These are phyloP conservation scores for Moniliophthora roreri DNA, from an alignment of 1,284 basidiomycete species.

Conservation along the genomic window DNA sequence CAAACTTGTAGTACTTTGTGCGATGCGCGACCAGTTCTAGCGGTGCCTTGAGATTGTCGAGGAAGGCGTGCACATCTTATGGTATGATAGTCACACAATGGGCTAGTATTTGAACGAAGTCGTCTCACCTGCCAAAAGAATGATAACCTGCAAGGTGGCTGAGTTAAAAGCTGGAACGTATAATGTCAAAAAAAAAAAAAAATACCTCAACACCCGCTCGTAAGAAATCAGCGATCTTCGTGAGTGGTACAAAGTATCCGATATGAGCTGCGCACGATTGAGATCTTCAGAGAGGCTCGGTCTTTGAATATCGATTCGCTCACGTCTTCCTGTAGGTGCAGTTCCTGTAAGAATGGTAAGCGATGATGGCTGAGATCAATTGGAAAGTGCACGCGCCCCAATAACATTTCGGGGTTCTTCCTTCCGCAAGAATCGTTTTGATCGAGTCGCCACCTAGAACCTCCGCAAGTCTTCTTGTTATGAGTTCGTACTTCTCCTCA, in stretches of 20 bases:
- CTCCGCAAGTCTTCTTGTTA: conserved; percentile 87
- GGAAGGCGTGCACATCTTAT: conserved; percentile 93
- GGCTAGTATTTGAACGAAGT: neutral
- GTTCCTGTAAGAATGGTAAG: conserved; percentile 57
- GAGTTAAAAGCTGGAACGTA: neutral
- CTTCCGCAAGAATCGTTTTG: conserved; percentile 81
- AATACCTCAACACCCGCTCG: conserved; percentile 82
- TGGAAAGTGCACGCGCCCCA: conserved; percentile 65
- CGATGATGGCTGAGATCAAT: conserved; percentile 2
- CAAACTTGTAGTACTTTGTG: conserved; percentile 86
- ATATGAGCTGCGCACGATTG: conserved; percentile 73
- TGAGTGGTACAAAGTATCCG: conserved; percentile 94
- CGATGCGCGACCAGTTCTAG: conserved; percentile 90
- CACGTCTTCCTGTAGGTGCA: conserved; percentile 93
- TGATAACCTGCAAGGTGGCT: conserved; percentile 61
- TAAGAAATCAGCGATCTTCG: conserved; percentile 97
- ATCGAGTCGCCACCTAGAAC: conserved; percentile 86
- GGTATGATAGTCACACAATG: conserved; percentile 4
- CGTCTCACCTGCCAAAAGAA: conserved; percentile 80
- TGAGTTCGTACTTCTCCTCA: conserved; percentile 79
- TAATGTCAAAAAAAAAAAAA: conserved; percentile 1
- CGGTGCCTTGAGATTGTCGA: conserved; percentile 97
- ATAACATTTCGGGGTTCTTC: conserved; percentile 78
- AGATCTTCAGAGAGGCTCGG: conserved; percentile 4
- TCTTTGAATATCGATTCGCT: conserved; percentile 26